Percentiles rank a stretch among this genome's conserved stretches.
phyloP scores from a whole-genome alignment of 1,284 basidiomycete genomes.

The Grifola frondosa region DNA sequence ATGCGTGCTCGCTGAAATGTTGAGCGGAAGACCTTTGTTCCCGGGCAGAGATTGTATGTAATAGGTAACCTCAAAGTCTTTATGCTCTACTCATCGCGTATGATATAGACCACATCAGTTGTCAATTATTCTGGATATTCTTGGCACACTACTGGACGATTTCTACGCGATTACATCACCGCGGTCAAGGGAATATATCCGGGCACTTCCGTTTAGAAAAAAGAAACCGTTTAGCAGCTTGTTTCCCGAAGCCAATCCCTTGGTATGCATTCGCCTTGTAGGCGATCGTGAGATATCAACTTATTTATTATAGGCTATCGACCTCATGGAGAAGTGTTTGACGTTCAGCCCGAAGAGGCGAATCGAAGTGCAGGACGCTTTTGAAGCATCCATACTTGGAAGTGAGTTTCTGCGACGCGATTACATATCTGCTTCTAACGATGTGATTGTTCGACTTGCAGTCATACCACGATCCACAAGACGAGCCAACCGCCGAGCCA shows the following conservation, averaged over 20 bases:
- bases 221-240: slow-evolving; percentile 75
- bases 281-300: not conserved
- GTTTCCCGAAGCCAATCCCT: slow-evolving; percentile 81
- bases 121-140: slow-evolving; percentile 81
- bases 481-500: slow-evolving; percentile 81
- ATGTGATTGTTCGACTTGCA: slow-evolving; percentile 28
- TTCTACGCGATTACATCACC: slow-evolving; percentile 89
- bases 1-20: slow-evolving; percentile 93
- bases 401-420: slow-evolving; percentile 36
- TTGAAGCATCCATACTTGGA: slow-evolving; percentile 91
- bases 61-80: too few relatives aligned
- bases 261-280: slow-evolving; percentile 41
- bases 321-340: slow-evolving; percentile 85
- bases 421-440: not conserved
- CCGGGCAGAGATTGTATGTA: slow-evolving; percentile 79
- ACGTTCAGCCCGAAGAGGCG: slow-evolving; percentile 93
- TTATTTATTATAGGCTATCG: slow-evolving; percentile 58
- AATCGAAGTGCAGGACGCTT: slow-evolving; percentile 88
- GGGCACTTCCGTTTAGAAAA: slow-evolving; percentile 89
- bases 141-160: slow-evolving; percentile 90
- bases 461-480: slow-evolving; percentile 88
- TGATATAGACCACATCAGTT: slow-evolving; percentile 85
- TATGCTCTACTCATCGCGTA: too few relatives aligned
- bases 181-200: slow-evolving; percentile 88
- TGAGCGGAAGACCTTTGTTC: slow-evolving; percentile 87